Percentiles rank a stretch among this genome's conserved stretches.
Evolutionary conservation across 2,329 filamentous ascomycete genomes (phyloP).

Genomic region (Xylaria sp.): DNA sequence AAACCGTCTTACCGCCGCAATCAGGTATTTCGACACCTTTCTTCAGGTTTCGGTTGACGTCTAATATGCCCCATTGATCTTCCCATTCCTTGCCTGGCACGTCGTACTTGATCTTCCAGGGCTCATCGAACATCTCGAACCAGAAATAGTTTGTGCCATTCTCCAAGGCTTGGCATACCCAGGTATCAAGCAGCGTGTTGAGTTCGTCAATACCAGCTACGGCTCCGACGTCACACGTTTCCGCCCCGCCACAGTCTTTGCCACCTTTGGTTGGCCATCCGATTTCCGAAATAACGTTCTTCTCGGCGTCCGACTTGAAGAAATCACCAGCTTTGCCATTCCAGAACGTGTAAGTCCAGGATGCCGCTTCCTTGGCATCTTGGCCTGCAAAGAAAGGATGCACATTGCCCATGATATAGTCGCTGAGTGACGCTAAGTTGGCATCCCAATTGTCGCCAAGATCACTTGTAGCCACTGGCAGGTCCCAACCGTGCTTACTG

Average conservation of each 20-base stretch:
- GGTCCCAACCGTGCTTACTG: constrained; percentile 65
- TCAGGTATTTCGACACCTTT: constrained; percentile 83
- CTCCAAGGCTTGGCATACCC: constrained; percentile 78
- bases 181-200: constrained; percentile 85
- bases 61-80: constrained; percentile 94
- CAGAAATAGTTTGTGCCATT: constrained; percentile 95
- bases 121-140: constrained; percentile 97
- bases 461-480: constrained; percentile 87
- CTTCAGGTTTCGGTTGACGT: constrained; percentile 84
- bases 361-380: constrained; percentile 67
- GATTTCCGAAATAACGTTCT: constrained; percentile 86
- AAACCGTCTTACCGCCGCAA: constrained; percentile 76
- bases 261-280: constrained; percentile 90
- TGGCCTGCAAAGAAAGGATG: constrained; percentile 94
- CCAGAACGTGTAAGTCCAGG: constrained; percentile 88
- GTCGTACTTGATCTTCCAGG: constrained; percentile 86
- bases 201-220: constrained; percentile 81
- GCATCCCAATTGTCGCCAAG: constrained; percentile 86
- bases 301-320: constrained; percentile 65
- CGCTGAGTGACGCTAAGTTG: constrained; percentile 71
- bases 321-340: constrained; percentile 68
- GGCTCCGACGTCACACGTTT: constrained; percentile 66
- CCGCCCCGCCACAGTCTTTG: constrained; percentile 70
- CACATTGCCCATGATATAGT: constrained; percentile 95
- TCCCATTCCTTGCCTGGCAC: constrained; percentile 77